Conservation (phyloP, 345 rosid species). For the Eucalyptus sp. region DNA sequence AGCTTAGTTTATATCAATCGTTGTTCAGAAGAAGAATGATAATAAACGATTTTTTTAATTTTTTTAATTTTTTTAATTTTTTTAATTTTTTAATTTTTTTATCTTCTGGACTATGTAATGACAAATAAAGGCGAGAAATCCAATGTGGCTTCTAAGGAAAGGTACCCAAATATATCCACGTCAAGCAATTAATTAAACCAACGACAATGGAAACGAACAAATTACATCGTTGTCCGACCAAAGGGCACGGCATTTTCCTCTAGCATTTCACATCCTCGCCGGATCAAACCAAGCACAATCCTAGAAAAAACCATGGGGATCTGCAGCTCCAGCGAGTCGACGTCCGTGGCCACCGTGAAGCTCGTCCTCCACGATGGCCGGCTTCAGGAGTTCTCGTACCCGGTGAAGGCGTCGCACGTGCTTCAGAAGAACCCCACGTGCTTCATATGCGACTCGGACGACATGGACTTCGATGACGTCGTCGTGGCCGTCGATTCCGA, state of each 20-base stretch:
- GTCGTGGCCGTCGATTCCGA: slow-evolving; percentile 18
- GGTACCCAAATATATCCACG: background rate
- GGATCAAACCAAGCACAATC: background rate
- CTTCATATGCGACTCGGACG: slow-evolving; percentile 42
- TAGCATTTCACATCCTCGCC: background rate
- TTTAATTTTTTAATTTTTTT: background rate
- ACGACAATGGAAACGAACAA: background rate
- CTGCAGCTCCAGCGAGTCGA: slow-evolving; percentile 36
- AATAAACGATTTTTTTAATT: fast-evolving
- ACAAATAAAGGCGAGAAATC: background rate
- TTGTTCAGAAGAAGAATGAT: background rate
- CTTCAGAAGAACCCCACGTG: slow-evolving; percentile 18
- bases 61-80: fast-evolving
- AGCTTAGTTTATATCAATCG: background rate
- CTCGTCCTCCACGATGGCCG: slow-evolving; percentile 38
- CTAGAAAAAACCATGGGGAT: slow-evolving; percentile 23
- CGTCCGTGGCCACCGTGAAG: slow-evolving; percentile 28
- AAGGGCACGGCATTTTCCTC: background rate
- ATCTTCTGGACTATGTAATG: background rate
- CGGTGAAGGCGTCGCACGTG: slow-evolving; percentile 27
- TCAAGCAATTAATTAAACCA: background rate
- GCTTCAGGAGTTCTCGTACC: slow-evolving; percentile 35
- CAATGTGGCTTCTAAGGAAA: background rate
- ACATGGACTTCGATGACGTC: slow-evolving; percentile 33
- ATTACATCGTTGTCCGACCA: background rate